These are phyloP conservation scores for Achaetomium macrosporum DNA, from an alignment of 2,329 filamentous ascomycete genomes.

Conservation along the genomic window DNA sequence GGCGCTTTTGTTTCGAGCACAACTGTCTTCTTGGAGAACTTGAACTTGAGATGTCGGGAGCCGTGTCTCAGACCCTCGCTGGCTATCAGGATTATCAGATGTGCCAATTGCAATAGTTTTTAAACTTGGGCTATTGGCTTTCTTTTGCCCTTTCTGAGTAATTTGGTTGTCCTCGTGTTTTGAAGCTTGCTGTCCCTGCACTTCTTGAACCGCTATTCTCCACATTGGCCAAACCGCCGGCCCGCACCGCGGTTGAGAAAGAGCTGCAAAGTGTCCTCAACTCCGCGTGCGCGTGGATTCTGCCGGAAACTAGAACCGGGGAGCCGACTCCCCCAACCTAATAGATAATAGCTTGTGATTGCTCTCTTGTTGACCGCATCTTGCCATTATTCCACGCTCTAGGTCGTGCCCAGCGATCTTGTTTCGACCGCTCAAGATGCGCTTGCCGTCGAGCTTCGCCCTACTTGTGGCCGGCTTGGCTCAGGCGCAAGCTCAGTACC, in stretches of 20 bases:
- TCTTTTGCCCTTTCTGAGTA: not conserved
- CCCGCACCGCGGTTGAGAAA: conserved; percentile 3
- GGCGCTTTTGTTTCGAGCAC: conserved; percentile 6
- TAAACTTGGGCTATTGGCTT: not conserved
- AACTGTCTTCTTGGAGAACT: conserved; percentile 9
- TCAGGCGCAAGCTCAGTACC: conserved; percentile 54
- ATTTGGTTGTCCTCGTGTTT: not conserved
- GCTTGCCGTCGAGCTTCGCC: conserved; percentile 28
- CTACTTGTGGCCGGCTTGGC: conserved; percentile 42
- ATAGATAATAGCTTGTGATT: conserved; percentile 12
- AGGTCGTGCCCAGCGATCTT: not conserved
- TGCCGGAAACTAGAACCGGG: conserved; percentile 18
- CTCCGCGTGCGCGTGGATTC: conserved; percentile 11
- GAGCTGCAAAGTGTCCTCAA: conserved; percentile 24
- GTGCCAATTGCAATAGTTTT: not conserved
- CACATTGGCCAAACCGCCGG: conserved; percentile 18
- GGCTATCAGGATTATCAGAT: not conserved
- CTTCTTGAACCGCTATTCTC: conserved; percentile 1
- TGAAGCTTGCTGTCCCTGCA: not conserved
- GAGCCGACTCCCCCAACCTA: conserved; percentile 6
- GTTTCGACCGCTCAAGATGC: conserved; percentile 35
- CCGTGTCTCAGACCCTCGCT: not conserved
- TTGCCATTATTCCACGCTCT: not conserved
- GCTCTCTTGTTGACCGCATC: not conserved
- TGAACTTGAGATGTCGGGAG: not conserved